Conservation (phyloP, 352 stramenopile genomes). For the Phytophthora megakarya region DNA sequence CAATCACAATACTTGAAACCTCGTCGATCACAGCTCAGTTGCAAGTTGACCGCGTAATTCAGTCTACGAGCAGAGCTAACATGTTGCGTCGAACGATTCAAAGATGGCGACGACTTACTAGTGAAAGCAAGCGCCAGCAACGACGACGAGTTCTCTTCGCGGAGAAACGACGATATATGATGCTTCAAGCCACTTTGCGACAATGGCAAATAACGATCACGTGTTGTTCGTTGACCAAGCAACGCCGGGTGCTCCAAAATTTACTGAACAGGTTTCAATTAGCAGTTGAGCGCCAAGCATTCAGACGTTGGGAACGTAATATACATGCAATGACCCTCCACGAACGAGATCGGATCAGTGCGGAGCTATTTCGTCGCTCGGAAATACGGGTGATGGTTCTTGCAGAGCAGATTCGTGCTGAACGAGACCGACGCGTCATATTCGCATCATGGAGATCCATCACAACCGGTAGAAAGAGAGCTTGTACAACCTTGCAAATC, state of each 20-base stretch:
- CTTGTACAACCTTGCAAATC: slow-evolving; percentile 4
- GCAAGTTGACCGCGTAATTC: slow-evolving; percentile 12
- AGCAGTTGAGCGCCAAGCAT: slow-evolving; percentile 11
- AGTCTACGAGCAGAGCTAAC: not conserved
- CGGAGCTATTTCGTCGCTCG: slow-evolving; percentile 30
- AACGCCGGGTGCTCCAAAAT: slow-evolving; percentile 14
- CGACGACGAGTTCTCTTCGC: slow-evolving; percentile 17
- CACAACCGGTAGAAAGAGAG: slow-evolving; percentile 8
- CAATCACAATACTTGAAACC: slow-evolving; percentile 13
- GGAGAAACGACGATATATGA: slow-evolving; percentile 26
- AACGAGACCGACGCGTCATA: slow-evolving; percentile 12
- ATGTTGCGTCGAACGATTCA: slow-evolving; percentile 11
- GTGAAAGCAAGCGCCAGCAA: not conserved
- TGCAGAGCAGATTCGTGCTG: slow-evolving; percentile 7
- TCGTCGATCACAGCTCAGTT: slow-evolving; percentile 12
- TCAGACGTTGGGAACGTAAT: slow-evolving; percentile 24
- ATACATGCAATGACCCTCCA: slow-evolving; percentile 16
- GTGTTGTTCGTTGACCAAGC: slow-evolving; percentile 20
- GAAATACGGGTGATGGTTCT: slow-evolving; percentile 24
- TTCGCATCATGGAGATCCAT: slow-evolving; percentile 27
- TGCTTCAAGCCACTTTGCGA: slow-evolving; percentile 19
- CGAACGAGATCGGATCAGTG: slow-evolving; percentile 25
- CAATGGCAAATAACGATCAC: slow-evolving; percentile 21
- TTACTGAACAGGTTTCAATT: slow-evolving; percentile 15
- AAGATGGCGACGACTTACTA: slow-evolving; percentile 11